phyloP scores from a whole-genome alignment of 2,329 filamentous ascomycete species.

The Colletotrichum tropicicola region DNA sequence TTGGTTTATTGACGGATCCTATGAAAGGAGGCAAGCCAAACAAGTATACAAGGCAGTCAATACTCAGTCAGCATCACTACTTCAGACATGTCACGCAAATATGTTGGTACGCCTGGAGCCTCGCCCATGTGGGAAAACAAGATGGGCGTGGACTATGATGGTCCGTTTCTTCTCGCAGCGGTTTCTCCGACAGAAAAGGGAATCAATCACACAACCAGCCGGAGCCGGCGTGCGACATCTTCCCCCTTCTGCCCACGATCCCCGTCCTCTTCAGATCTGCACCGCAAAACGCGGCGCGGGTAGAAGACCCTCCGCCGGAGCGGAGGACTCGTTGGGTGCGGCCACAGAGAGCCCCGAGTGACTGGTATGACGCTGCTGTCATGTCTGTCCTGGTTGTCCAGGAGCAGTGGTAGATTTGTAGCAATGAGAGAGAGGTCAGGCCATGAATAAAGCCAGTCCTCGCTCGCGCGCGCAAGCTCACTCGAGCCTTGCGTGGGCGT shows the following conservation, averaged over 20 bases:
- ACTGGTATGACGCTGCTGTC: slow-evolving; percentile 30
- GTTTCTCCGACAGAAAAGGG: not conserved
- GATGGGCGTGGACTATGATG: slow-evolving; percentile 64
- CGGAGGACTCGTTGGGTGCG: slow-evolving; percentile 27
- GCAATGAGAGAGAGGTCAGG: not conserved
- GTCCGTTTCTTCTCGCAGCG: slow-evolving; percentile 56
- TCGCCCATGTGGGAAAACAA: slow-evolving; percentile 53
- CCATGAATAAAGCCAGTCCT: slow-evolving; percentile 7
- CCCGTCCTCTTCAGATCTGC: slow-evolving; percentile 30
- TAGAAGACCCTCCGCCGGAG: slow-evolving; percentile 26
- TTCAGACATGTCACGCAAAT: not conserved
- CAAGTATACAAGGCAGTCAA: too few species aligned
- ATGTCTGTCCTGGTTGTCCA: not conserved
- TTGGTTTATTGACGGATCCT: too few species aligned
- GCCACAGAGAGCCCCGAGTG: slow-evolving; percentile 19
- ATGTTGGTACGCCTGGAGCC: slow-evolving; percentile 58
- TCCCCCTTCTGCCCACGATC: too few species aligned
- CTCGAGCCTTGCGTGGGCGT: slow-evolving; percentile 2
- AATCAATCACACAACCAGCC: too few species aligned
- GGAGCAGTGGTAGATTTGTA: not conserved
- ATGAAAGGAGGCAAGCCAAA: not conserved
- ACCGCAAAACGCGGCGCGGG: slow-evolving; percentile 30
- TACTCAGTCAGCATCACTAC: not conserved
- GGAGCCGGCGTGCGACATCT: too few species aligned
- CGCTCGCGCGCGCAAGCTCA: not conserved